These are phyloP conservation scores for Beauveria varroae DNA, from an alignment of 2,329 filamentous ascomycete species.

Conservation along the genomic window DNA sequence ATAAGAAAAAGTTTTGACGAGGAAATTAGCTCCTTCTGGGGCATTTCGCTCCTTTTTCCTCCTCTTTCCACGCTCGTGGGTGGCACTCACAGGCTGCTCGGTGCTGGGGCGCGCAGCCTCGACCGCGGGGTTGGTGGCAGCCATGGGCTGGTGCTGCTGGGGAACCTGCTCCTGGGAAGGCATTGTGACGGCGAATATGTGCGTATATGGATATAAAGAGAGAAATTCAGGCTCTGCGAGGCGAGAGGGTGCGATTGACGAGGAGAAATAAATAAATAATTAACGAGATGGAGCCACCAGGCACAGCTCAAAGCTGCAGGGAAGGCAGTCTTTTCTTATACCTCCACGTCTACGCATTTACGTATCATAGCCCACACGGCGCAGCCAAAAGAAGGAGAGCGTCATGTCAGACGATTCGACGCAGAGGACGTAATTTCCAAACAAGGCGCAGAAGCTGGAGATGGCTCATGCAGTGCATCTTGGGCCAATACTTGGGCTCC, in stretches of 20 bases:
- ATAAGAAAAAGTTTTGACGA: background rate
- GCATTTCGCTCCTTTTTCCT: background rate
- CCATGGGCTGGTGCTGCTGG: constrained; percentile 10
- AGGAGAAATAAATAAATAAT: background rate
- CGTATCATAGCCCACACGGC: background rate
- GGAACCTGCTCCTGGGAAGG: background rate
- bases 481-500: constrained; percentile 1
- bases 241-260: no score
- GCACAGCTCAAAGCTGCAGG: background rate
- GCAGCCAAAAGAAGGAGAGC: no score
- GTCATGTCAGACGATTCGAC: background rate
- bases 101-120: constrained; percentile 19
- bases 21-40: background rate
- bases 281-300: background rate
- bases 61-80: background rate
- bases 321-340: background rate
- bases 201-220: no score
- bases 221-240: background rate
- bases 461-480: background rate
- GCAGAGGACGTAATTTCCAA: background rate
- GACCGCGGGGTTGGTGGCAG: background rate
- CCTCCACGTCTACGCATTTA: background rate
- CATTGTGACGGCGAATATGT: background rate
- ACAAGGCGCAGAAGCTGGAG: background rate
- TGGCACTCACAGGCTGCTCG: constrained; percentile 29